These are phyloP conservation scores for Musa beccarii DNA, from an alignment of 176 grass and related monocot species.

Conservation along the genomic window DNA sequence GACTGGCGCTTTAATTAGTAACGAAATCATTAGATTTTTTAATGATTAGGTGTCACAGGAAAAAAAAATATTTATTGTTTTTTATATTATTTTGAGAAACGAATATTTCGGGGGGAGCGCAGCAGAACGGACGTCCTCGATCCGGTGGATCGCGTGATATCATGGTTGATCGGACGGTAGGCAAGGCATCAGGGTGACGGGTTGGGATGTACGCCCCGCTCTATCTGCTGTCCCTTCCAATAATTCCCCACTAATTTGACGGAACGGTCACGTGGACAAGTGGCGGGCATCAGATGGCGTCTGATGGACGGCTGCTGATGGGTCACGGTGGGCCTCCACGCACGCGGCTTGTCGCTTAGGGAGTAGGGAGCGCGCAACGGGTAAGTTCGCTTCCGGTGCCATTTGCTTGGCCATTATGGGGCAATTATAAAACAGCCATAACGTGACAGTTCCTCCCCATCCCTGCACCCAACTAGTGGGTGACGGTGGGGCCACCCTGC, in stretches of 20 bases:
- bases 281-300: neutral
- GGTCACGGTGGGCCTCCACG: neutral
- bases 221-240: neutral
- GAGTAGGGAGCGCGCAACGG: neutral
- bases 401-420: neutral
- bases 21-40: slow-evolving; percentile 22
- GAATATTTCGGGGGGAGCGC: neutral
- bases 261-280: neutral
- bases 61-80: neutral
- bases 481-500: neutral
- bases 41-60: slow-evolving; percentile 16
- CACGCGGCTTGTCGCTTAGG: neutral
- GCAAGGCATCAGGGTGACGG: too few species aligned
- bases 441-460: neutral
- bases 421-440: neutral
- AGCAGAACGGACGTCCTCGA: neutral
- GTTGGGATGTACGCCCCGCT: too few species aligned
- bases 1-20: neutral
- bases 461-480: neutral
- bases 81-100: neutral
- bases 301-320: too few species aligned
- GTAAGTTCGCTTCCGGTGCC: neutral
- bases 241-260: neutral
- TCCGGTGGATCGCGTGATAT: neutral
- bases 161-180: neutral